Conservation (phyloP, 495 filamentous ascomycete genomes). For the Hamigera avellanea region DNA sequence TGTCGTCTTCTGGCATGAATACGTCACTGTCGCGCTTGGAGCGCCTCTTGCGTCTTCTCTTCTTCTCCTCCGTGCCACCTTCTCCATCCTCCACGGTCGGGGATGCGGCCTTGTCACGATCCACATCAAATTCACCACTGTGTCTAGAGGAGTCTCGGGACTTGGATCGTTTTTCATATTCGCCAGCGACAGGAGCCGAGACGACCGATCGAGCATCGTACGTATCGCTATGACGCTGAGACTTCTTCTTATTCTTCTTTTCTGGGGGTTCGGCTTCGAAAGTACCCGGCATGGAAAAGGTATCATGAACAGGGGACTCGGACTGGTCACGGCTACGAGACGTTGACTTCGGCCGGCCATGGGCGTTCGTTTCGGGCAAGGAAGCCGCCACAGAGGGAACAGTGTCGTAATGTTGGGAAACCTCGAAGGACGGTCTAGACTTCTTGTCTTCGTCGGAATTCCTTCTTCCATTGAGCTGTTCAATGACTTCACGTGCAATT, state of each 20-base stretch:
- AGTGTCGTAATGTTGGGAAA: neutral
- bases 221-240: slow-evolving; percentile 1
- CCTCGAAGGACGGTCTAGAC: neutral
- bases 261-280: slow-evolving; percentile 19
- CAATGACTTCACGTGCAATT: slow-evolving; percentile 20
- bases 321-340: neutral
- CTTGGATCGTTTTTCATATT: slow-evolving; percentile 9
- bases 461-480: slow-evolving; percentile 14
- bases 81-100: slow-evolving; percentile 3
- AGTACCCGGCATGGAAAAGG: slow-evolving; percentile 29
- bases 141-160: slow-evolving; percentile 13
- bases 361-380: neutral
- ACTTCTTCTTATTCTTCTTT: slow-evolving; percentile 2
- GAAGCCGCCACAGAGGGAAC: neutral
- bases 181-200: slow-evolving; percentile 12
- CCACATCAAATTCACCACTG: slow-evolving; percentile 6
- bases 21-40: slow-evolving; percentile 21
- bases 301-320: slow-evolving; percentile 5
- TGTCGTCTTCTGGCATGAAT: slow-evolving; percentile 9
- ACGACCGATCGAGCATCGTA: slow-evolving; percentile 13
- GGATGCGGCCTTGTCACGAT: slow-evolving; percentile 2
- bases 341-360: neutral
- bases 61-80: slow-evolving; percentile 11
- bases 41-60: slow-evolving; percentile 17
- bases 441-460: slow-evolving; percentile 2